Conservation (phyloP, 116 monocot genomes). For the Thalassia testudinum region DNA sequence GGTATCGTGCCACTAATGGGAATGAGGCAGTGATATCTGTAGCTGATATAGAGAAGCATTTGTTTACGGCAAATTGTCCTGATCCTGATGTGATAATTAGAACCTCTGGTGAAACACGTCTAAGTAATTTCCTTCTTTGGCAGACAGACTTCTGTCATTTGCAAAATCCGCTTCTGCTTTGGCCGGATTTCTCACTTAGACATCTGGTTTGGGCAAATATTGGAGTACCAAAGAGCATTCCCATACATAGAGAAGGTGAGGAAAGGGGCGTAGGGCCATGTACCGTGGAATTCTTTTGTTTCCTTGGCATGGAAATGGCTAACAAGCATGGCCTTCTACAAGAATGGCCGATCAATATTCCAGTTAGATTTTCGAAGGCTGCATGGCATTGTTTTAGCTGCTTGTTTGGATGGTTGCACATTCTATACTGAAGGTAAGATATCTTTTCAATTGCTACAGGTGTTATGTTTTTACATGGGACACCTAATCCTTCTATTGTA, state of each 20-base stretch:
- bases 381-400: no score
- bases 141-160: constrained; percentile 39
- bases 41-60: constrained; percentile 43
- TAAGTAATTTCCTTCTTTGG: constrained; percentile 83
- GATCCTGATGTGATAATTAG: constrained; percentile 60
- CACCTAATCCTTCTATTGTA: no score
- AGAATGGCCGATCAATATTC: no score
- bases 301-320: no score
- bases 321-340: no score
- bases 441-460: no score
- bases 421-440: no score
- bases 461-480: no score
- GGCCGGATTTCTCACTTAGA: constrained; percentile 66
- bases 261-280: background rate
- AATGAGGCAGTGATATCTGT: constrained; percentile 17
- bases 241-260: constrained; percentile 24
- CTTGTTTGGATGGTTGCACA: no score
- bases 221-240: constrained; percentile 55
- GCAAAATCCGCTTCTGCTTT: constrained; percentile 38
- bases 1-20: background rate
- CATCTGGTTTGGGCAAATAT: constrained; percentile 66
- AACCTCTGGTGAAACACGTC: constrained; percentile 68
- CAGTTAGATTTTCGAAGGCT: no score
- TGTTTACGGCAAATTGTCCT: constrained; percentile 38
- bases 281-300: no score